Evolutionary conservation across 1,284 basidiomycete species (phyloP), one percentile per base, ranked within the genome.

Genomic region (Veloboletus limbatus): DNA sequence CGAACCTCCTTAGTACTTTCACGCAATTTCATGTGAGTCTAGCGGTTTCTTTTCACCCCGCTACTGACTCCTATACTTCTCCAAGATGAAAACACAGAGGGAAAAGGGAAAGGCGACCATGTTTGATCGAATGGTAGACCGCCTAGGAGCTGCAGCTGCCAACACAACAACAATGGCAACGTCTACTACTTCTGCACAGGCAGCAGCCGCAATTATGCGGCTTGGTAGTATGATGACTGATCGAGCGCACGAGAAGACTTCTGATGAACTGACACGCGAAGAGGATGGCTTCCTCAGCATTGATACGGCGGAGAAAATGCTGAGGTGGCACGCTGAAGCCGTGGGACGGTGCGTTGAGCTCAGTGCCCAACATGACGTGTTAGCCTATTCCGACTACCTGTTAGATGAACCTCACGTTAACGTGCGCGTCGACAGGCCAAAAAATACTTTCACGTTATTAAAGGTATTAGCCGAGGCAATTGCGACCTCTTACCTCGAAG

Each of bases 291-390:
- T 81, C 30, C 69, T 97, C 27, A 82, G 74, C 37, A 69, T 97
- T 4, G 81, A 84, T 30, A 74, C 85, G 20, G 90, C 91, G 1
- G 92, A 96, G 70, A 85, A 79, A 55, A 93, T 97, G 82, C 70
- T 97, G 16, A 91, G 85, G 63, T 97, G 94, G 92, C 95, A 98
- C 67, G 94, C 95, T 2, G 95, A 97, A 65, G 88, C 92, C 3
- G 83, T 96, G 26, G 94, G 95, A 4, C 74, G 95, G 52, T 93
- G 92, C 54, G 88, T 95, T 8, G 94, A 97, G 66, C 72, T 98
- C 22, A 93, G 85, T 57, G 69, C 82, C 4, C 60, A 79, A 3
- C 81, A 78, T 38, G 95, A 98, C 57, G 82, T 95, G 90, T 96
- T 59, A 69, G 89, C 73, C 1, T 39, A 11, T 47, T 32, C 18